phyloP scores from a whole-genome alignment of 2,329 filamentous ascomycete species.

The Sarocladium oryzae region DNA sequence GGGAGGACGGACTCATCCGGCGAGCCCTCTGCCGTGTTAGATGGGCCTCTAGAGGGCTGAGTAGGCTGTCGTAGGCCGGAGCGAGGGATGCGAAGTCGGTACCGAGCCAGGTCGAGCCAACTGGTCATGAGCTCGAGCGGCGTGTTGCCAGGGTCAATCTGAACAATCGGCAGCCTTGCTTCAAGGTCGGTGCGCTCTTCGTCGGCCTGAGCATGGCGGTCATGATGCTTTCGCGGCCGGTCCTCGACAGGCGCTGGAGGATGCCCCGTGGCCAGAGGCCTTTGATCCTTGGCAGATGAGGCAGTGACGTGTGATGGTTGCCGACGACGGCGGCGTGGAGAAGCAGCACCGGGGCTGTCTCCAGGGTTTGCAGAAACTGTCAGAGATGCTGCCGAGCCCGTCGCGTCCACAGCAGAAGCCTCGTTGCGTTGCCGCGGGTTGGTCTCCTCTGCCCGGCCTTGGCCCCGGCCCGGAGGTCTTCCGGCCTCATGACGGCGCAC shows the following conservation, averaged over 20 bases:
- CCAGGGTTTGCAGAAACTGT: background rate
- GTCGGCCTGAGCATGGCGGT: background rate
- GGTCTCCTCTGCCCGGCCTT: no score
- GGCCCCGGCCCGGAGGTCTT: background rate
- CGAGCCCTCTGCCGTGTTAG: background rate
- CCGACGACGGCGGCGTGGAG: background rate
- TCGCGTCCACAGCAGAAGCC: background rate
- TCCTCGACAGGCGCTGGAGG: background rate
- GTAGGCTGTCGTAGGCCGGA: background rate
- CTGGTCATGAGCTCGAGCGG: background rate
- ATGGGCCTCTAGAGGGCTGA: background rate
- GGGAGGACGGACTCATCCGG: background rate
- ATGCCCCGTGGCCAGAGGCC: background rate
- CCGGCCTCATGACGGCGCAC: background rate
- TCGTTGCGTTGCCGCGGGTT: background rate
- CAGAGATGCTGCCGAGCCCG: background rate
- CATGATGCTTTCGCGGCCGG: background rate
- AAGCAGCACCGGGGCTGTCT: no score
- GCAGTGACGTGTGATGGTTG: background rate
- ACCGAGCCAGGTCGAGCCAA: background rate
- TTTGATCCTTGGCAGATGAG: background rate
- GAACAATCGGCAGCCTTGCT: background rate
- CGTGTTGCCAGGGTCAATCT: background rate
- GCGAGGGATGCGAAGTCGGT: background rate
- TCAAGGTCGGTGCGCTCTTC: background rate